Conservation (phyloP, 805 yeast species). For the Ogataea paraovalis region DNA sequence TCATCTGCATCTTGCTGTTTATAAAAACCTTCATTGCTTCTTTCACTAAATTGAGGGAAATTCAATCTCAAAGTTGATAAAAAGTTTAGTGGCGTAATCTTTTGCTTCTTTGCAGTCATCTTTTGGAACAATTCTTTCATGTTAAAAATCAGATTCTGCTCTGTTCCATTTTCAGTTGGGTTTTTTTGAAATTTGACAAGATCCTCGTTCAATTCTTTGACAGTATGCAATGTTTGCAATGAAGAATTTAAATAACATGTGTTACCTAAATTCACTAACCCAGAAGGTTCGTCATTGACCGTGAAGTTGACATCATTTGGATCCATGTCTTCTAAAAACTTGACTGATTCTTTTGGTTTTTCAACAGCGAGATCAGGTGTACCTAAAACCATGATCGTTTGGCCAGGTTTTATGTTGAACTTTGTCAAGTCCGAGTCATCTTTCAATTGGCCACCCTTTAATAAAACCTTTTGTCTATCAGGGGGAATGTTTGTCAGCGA, state of each 20-base stretch:
- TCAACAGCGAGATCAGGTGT: slow-evolving; percentile 56
- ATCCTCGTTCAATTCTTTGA: slow-evolving; percentile 39
- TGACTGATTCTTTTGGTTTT: slow-evolving; percentile 50
- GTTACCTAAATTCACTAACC: slow-evolving; percentile 67
- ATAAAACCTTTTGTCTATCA: slow-evolving; percentile 83
- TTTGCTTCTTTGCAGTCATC: slow-evolving; percentile 40
- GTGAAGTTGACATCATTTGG: slow-evolving; percentile 16
- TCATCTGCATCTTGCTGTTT: slow-evolving; percentile 99
- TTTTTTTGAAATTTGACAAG: slow-evolving; percentile 22
- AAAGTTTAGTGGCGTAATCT: slow-evolving; percentile 63
- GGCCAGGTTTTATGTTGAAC: slow-evolving; percentile 58
- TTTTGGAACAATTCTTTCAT: slow-evolving; percentile 43
- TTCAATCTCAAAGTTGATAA: slow-evolving; percentile 59
- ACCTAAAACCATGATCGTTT: slow-evolving; percentile 84
- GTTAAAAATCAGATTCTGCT: slow-evolving; percentile 26
- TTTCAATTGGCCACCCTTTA: slow-evolving; percentile 82
- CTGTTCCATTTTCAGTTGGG: slow-evolving; percentile 16
- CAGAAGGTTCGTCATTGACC: slow-evolving; percentile 49
- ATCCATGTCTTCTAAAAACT: slow-evolving; percentile 64
- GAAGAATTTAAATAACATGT: slow-evolving; percentile 77
- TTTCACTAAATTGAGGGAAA: slow-evolving; percentile 89
- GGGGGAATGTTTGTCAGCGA: slow-evolving; percentile 79
- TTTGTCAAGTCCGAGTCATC: slow-evolving; percentile 54
- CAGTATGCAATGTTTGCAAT: slow-evolving; percentile 49
- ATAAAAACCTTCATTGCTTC: slow-evolving; percentile 61